Base-by-base conservation (phyloP, 2,329 filamentous ascomycete genomes). In the Huntiella decipiens region DNA sequence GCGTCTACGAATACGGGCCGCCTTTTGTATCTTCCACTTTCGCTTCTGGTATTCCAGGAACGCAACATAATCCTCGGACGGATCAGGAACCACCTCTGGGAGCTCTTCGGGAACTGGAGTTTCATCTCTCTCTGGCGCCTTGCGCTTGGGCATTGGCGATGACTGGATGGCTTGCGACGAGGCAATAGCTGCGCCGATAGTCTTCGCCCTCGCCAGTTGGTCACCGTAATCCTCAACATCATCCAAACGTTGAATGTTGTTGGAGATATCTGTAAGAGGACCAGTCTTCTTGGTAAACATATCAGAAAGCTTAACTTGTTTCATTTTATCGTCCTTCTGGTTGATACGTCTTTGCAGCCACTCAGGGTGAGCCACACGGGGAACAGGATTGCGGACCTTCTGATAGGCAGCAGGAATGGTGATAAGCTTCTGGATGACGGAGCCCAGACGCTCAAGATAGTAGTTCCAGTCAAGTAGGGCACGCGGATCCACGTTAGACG, bases 261-360 rank as follows among this genome's bases (percentile, higher is more conserved):
- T 37, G 57, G 74, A 69, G 64, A 84, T 79, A 53, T 88, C 82
- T 10, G 76, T 73, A 17, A 93, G 61, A 0, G 84, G 81, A 39
- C 69, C 75, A 16, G 19, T 17, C 58, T 80, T 62, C 57, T 76
- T 81, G 56, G 58, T 68, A 57, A 98, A 94, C 54, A 94, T 67
- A 56, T 96, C 91, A 0, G 88, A 98, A 67, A 99, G 81, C 64
- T 98, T 98, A 66, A 87, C 93, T 64, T 99, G 91, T 66, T 98
- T 94, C 70, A 96, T 80, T 58, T 81, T 87, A 63, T 99, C 91
- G 48, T 98, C 91, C 61, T 95, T 96, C 60, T 81, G 79, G 53
- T 91, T 84, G 61, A 98, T 95, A 45, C 88, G 74, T 49, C 85
- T 77, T 56, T 95, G 86, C 32, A 99, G 71, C 91, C 91, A 99